Evolutionary conservation across 2,329 filamentous ascomycete species (phyloP).

Genomic region (Aspergillus sp.): DNA sequence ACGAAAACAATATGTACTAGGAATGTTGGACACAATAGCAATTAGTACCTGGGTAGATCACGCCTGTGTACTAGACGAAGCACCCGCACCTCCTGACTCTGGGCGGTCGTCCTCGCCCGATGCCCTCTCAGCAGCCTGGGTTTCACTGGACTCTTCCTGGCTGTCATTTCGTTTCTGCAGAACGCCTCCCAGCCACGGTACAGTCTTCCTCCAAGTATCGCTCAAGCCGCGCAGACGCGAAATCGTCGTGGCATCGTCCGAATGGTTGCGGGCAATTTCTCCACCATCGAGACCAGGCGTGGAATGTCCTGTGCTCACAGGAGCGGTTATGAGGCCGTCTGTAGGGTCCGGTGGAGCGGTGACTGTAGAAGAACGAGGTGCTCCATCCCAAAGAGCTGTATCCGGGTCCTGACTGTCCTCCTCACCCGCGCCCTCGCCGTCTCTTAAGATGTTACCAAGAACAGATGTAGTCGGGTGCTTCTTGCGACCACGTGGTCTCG

Average conservation of each 20-base stretch:
- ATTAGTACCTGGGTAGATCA: background rate
- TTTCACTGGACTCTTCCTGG: background rate
- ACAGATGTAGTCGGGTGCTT: slow-evolving; percentile 29
- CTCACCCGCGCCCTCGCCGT: slow-evolving; percentile 18
- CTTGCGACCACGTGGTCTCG: slow-evolving; percentile 27
- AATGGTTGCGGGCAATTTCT: slow-evolving; percentile 7
- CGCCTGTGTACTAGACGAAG: background rate
- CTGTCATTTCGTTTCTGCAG: slow-evolving; percentile 23
- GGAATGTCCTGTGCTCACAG: slow-evolving; percentile 22
- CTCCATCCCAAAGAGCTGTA: slow-evolving; percentile 14
- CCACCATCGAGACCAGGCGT: slow-evolving; percentile 24
- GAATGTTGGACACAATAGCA: background rate
- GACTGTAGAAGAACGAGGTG: slow-evolving; percentile 21
- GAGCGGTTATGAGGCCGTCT: slow-evolving; percentile 19
- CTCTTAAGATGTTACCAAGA: slow-evolving; percentile 18
- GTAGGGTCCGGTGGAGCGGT: slow-evolving; percentile 29
- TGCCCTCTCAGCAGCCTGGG: background rate
- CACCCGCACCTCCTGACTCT: background rate
- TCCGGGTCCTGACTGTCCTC: slow-evolving; percentile 22
- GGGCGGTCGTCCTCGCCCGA: background rate
- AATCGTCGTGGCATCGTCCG: slow-evolving; percentile 19
- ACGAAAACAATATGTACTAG: slow-evolving; percentile 9
- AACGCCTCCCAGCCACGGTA: slow-evolving; percentile 37
- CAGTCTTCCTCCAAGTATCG: slow-evolving; percentile 37
- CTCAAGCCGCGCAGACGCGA: slow-evolving; percentile 37